phyloP scores from a whole-genome alignment of 2,329 filamentous ascomycete species.

The Colletotrichum tropicale region DNA sequence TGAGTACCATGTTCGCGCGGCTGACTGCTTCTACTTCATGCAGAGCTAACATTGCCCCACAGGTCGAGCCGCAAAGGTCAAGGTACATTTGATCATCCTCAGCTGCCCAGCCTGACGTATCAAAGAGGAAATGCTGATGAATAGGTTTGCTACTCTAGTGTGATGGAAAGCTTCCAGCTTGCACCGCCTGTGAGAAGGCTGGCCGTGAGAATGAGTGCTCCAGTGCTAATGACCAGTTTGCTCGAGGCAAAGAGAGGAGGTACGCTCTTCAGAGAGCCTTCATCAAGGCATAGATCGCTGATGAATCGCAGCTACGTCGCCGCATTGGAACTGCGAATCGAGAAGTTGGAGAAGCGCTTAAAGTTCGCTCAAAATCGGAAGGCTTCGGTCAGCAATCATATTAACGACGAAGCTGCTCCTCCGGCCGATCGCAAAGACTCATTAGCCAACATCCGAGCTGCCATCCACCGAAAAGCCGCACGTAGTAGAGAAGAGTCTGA shows the following conservation, averaged over 20 bases:
- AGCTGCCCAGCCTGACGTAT: neutral
- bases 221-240: conserved; percentile 94
- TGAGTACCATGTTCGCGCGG: conserved; percentile 33
- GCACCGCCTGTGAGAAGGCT: conserved; percentile 92
- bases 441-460: conserved; percentile 63
- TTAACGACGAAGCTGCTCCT: conserved; percentile 49
- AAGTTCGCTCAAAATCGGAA: conserved; percentile 73
- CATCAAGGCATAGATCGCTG: conserved; percentile 16
- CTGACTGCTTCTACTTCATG: conserved; percentile 12
- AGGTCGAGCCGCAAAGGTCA: conserved; percentile 90
- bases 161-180: conserved; percentile 93
- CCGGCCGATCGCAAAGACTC: conserved; percentile 62
- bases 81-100: conserved; percentile 50
- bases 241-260: conserved; percentile 92
- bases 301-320: conserved; percentile 76
- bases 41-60: conserved; percentile 18
- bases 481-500: conserved; percentile 77
- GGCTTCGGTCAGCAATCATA: conserved; percentile 70
- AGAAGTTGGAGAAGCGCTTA: conserved; percentile 83
- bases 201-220: conserved; percentile 88
- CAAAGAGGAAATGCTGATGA: neutral
- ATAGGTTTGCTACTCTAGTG: conserved; percentile 56
- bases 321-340: conserved; percentile 88
- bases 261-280: conserved; percentile 31
- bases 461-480: conserved; percentile 69